Evolutionary conservation across 306 rosid genomes (phyloP).

Genomic region (Glycine tomentella): DNA sequence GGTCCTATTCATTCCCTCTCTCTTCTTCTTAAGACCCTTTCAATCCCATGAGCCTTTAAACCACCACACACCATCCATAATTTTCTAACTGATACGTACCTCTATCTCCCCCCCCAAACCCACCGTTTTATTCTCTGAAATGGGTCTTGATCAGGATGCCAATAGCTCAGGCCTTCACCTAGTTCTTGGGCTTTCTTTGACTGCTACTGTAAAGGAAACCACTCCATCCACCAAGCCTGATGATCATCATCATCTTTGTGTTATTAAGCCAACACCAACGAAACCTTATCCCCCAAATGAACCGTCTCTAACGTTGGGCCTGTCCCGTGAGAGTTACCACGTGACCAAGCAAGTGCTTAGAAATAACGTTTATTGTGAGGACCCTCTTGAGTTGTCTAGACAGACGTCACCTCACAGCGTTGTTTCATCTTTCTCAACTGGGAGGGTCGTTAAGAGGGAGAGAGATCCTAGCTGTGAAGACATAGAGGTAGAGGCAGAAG

Average conservation of each 20-base stretch:
- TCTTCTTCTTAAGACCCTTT: slow-evolving; percentile 55
- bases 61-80: slow-evolving; percentile 42
- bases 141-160: slow-evolving; percentile 71
- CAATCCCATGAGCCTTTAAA: slow-evolving; percentile 53
- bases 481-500: slow-evolving; percentile 57
- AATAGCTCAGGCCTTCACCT: slow-evolving; percentile 63
- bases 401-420: slow-evolving; percentile 78
- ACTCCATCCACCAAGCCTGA: slow-evolving; percentile 41
- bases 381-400: slow-evolving; percentile 48
- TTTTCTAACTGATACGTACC: slow-evolving; percentile 23
- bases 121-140: slow-evolving; percentile 11
- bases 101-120: background rate
- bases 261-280: slow-evolving; percentile 24
- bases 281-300: slow-evolving; percentile 54
- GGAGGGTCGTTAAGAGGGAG: slow-evolving; percentile 86
- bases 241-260: background rate
- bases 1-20: slow-evolving; percentile 55
- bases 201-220: slow-evolving; percentile 42
- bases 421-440: slow-evolving; percentile 80
- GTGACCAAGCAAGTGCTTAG: background rate
- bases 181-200: slow-evolving; percentile 73
- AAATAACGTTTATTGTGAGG: slow-evolving; percentile 37
- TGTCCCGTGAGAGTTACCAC: slow-evolving; percentile 47
- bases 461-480: slow-evolving; percentile 82
- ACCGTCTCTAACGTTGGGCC: slow-evolving; percentile 80